Evolutionary conservation across 1,139 yeast genomes (phyloP), one percentile per base, ranked within the genome.

Genomic region (Taphrina wiesneri): DNA sequence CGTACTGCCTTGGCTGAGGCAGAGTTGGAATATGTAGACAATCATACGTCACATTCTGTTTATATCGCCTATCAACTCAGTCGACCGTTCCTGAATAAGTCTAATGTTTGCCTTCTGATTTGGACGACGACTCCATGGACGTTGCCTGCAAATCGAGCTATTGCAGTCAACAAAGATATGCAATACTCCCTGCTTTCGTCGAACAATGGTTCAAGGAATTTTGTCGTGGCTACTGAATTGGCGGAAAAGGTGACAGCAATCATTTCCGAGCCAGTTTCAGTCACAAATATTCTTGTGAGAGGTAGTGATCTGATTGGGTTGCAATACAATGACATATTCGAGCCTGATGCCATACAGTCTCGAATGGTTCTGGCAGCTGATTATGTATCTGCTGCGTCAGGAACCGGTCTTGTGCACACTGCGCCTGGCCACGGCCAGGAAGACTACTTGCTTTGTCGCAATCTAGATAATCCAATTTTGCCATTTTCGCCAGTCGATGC

Each of bases 111-210:
- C 21, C 72, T 75, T 9, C 74, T 76, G 1, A 90, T 93, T 66
- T 93, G 99, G 99, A 93, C 99, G 0, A 91, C 97, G 0, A 93
- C 99, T 0, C 98, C 99, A 0, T 93, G 99, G 99, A 95, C 99
- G 0, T 79, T 95, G 43, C 89, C 90, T 1, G 87, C 96, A 0
- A 93, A 95, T 74, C 81, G 82, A 69, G 98, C 98, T 0, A 85
- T 93, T 62, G 88, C 96, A 60, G 81, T 88, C 51, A 85, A 90
- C 73, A 76, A 83, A 32, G 78, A 81, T 0, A 77, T 89, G 69
- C 75, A 75, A 0, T 93, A 93, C 74, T 34, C 56, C 15, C 78
- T 0, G 69, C 72, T 4, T 23, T 15, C 34, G 19, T n/a, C 43
- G 7, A 25, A 41, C 15, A 9, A n/a, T 21, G 56, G 43, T 13